phyloP scores from a whole-genome alignment of 805 yeast genomes.

The Komagataella ulmi region DNA sequence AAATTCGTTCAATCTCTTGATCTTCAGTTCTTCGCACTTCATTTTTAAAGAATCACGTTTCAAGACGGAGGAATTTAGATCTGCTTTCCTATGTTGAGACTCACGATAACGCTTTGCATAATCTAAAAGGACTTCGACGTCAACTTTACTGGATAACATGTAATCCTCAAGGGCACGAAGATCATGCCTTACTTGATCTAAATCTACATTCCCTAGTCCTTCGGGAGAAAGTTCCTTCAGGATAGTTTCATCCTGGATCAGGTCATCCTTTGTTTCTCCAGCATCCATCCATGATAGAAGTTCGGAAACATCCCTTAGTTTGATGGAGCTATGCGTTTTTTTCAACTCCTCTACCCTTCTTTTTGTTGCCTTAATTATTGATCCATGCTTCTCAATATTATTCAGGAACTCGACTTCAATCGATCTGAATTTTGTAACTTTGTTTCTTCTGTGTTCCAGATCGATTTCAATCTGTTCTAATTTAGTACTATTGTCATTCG shows the following conservation, averaged over 20 bases:
- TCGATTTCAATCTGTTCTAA: slow-evolving; percentile 28
- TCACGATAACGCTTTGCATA: slow-evolving; percentile 59
- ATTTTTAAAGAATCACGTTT: slow-evolving; percentile 52
- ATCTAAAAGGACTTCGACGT: slow-evolving; percentile 64
- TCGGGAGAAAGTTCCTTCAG: slow-evolving; percentile 34
- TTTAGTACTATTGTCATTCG: slow-evolving; percentile 18
- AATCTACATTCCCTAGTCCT: slow-evolving; percentile 34
- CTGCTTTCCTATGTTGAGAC: slow-evolving; percentile 46
- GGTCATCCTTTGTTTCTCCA: slow-evolving; percentile 14
- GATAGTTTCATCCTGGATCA: slow-evolving; percentile 13
- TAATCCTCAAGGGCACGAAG: slow-evolving; percentile 42
- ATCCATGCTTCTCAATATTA: slow-evolving; percentile 43
- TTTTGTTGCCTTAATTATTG: slow-evolving; percentile 21
- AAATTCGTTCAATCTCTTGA: slow-evolving; percentile 72
- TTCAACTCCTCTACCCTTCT: slow-evolving; percentile 24
- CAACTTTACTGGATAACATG: slow-evolving; percentile 44
- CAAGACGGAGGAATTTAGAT: slow-evolving; percentile 54
- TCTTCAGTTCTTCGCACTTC: slow-evolving; percentile 54
- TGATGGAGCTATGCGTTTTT: slow-evolving; percentile 27
- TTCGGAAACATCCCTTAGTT: slow-evolving; percentile 39
- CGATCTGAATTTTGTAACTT: slow-evolving; percentile 45
- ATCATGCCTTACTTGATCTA: slow-evolving; percentile 33
- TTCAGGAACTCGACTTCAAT: slow-evolving; percentile 55
- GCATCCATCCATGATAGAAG: slow-evolving; percentile 36
- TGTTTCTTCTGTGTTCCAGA: slow-evolving; percentile 23